Evolutionary conservation across 2,329 filamentous ascomycete genomes (phyloP).

Genomic region (Grosmannia huntii): DNA sequence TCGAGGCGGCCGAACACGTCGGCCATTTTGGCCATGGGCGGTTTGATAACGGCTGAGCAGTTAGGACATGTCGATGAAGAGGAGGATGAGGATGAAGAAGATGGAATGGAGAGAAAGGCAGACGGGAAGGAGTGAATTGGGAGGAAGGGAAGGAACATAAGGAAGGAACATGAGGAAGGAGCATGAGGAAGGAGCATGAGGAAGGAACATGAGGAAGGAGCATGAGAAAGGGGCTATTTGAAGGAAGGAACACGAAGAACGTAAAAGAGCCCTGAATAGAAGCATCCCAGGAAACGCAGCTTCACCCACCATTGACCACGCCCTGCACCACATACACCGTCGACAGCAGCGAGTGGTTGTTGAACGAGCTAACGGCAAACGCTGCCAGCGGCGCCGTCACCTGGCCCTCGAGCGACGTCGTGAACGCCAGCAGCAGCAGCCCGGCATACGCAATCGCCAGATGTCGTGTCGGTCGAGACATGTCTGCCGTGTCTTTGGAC

Average conservation of each 20-base stretch:
- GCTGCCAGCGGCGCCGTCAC: slow-evolving; percentile 46
- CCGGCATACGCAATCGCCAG: slow-evolving; percentile 15
- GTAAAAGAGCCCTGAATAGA: background rate
- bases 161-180: background rate
- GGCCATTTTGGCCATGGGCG: slow-evolving; percentile 47
- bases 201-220: background rate
- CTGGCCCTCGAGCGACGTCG: slow-evolving; percentile 54
- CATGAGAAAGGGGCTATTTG: background rate
- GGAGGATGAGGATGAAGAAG: background rate
- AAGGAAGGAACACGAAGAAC: no score
- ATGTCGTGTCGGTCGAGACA: slow-evolving; percentile 2
- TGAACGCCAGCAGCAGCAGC: slow-evolving; percentile 47
- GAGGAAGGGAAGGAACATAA: background rate
- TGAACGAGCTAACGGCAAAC: slow-evolving; percentile 52
- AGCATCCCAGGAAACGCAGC: background rate
- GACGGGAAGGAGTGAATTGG: no score
- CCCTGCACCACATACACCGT: slow-evolving; percentile 52
- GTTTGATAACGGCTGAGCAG: slow-evolving; percentile 39
- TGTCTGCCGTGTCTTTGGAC: no score
- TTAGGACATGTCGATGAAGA: background rate
- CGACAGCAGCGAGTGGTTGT: slow-evolving; percentile 49
- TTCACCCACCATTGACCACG: slow-evolving; percentile 42
- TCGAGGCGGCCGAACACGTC: slow-evolving; percentile 51
- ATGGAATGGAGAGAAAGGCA: background rate
- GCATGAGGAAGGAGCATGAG: background rate